These are phyloP conservation scores for Colletotrichum sp. DNA, from an alignment of 2,329 filamentous ascomycete species.

Conservation along the genomic window DNA sequence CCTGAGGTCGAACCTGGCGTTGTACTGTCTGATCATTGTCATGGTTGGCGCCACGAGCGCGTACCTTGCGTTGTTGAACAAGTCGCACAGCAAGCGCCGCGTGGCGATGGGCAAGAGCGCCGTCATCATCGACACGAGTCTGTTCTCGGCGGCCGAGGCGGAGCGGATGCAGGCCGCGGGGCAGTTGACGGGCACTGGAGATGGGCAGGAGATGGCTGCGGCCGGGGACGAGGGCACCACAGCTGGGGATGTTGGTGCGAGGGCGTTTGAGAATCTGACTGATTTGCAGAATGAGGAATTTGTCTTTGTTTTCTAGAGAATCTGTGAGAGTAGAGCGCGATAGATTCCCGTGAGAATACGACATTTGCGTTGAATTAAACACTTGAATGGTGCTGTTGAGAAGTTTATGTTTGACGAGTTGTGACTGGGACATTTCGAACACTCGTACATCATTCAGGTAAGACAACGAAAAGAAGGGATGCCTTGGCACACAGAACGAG, in stretches of 20 bases:
- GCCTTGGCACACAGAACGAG: background rate
- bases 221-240: constrained; percentile 27
- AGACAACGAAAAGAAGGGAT: background rate
- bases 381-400: background rate
- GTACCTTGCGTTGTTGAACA: constrained; percentile 54
- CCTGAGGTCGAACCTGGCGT: constrained; percentile 61
- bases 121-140: constrained; percentile 62
- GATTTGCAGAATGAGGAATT: constrained; percentile 70
- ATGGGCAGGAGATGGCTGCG: constrained; percentile 26
- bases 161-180: constrained; percentile 36
- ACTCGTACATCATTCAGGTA: background rate
- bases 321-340: rapidly evolving
- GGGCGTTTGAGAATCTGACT: constrained; percentile 63
- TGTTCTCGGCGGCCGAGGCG: constrained; percentile 53
- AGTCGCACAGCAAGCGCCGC: constrained; percentile 41
- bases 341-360: background rate
- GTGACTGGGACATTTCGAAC: rapidly evolving
- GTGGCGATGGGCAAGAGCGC: constrained; percentile 43
- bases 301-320: constrained; percentile 54
- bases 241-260: constrained; percentile 36
- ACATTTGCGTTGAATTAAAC: rapidly evolving
- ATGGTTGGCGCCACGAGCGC: constrained; percentile 42
- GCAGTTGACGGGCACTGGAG: constrained; percentile 11
- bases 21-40: constrained; percentile 62
- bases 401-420: background rate